A percentile compares a stretch with the other conserved stretches of the same genome.
These are phyloP conservation scores for Clavariopsis aquatica DNA, from an alignment of 495 filamentous ascomycete species.

Conservation along the genomic window DNA sequence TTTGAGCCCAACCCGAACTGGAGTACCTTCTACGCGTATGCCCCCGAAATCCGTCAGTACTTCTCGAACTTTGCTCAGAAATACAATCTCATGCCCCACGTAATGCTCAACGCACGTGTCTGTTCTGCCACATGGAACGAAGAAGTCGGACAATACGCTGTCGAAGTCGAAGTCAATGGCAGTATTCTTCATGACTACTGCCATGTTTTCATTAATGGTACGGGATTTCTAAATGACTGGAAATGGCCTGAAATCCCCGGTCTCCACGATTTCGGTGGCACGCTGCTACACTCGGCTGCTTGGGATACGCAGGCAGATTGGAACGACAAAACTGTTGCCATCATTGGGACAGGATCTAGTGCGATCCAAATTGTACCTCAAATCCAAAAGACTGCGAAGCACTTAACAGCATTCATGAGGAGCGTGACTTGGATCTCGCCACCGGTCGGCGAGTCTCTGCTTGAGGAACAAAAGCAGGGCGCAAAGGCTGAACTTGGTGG, in stretches of 20 bases:
- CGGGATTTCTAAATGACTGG: constrained; percentile 35
- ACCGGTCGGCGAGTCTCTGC: background rate
- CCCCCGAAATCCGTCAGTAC: constrained; percentile 37
- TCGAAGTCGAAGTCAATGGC: constrained; percentile 36
- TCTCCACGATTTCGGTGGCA: constrained; percentile 21
- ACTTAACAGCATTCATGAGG: constrained; percentile 11
- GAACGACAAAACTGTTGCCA: constrained; percentile 13
- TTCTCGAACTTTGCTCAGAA: constrained; percentile 30
- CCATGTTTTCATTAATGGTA: constrained; percentile 36
- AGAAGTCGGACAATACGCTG: constrained; percentile 34
- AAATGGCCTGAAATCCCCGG: constrained; percentile 25
- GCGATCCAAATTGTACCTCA: constrained; percentile 20
- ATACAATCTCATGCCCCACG: constrained; percentile 26
- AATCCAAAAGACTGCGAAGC: constrained; percentile 15
- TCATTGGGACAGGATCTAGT: constrained; percentile 14
- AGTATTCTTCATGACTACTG: constrained; percentile 29
- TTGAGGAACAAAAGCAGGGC: background rate
- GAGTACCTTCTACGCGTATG: constrained; percentile 21
- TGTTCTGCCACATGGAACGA: constrained; percentile 37
- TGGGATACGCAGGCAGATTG: constrained; percentile 12
- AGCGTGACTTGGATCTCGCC: constrained; percentile 15
- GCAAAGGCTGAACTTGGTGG: background rate
- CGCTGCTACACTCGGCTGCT: constrained; percentile 12
- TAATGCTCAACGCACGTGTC: constrained; percentile 29
- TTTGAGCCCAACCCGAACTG: constrained; percentile 40